Evolutionary conservation across 805 yeast species (phyloP).

Genomic region (Starmerella ratchasimensis): DNA sequence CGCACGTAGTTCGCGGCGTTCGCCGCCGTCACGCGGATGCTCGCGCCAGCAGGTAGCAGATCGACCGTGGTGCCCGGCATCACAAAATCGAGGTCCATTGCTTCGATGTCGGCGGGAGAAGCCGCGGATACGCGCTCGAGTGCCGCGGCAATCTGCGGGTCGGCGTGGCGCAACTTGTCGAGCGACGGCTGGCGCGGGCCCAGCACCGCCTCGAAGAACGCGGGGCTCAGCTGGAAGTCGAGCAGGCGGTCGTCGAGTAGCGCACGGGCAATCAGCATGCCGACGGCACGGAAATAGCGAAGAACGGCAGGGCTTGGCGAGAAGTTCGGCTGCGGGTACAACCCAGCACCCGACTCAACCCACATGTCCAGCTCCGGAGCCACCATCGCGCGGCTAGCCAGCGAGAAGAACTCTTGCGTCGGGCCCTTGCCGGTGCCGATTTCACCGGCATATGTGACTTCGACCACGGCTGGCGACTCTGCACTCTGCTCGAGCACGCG

Average conservation of each 20-base stretch:
- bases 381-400: slow-evolving; percentile 62
- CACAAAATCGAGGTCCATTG: slow-evolving; percentile 48
- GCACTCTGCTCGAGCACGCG: slow-evolving; percentile 68
- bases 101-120: slow-evolving; percentile 36
- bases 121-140: slow-evolving; percentile 12
- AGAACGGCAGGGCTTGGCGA: slow-evolving; percentile 21
- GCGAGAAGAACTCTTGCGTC: slow-evolving; percentile 80
- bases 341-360: slow-evolving; percentile 43
- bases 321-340: slow-evolving; percentile 44
- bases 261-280: slow-evolving; percentile 76
- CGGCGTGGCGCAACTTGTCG: slow-evolving; percentile 13
- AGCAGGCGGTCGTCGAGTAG: slow-evolving; percentile 75
- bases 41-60: slow-evolving; percentile 43
- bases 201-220: slow-evolving; percentile 52
- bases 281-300: slow-evolving; percentile 50
- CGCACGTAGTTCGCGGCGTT: slow-evolving; percentile 49
- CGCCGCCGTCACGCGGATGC: slow-evolving; percentile 33
- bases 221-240: slow-evolving; percentile 62
- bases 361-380: slow-evolving; percentile 48
- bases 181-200: slow-evolving; percentile 4
- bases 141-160: slow-evolving; percentile 14
- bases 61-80: slow-evolving; percentile 65
- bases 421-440: slow-evolving; percentile 97
- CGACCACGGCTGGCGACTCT: slow-evolving; percentile 64
- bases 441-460: slow-evolving; percentile 77